phyloP scores from a whole-genome alignment of 208 protist species.

The Sergeia podlipaevii region DNA sequence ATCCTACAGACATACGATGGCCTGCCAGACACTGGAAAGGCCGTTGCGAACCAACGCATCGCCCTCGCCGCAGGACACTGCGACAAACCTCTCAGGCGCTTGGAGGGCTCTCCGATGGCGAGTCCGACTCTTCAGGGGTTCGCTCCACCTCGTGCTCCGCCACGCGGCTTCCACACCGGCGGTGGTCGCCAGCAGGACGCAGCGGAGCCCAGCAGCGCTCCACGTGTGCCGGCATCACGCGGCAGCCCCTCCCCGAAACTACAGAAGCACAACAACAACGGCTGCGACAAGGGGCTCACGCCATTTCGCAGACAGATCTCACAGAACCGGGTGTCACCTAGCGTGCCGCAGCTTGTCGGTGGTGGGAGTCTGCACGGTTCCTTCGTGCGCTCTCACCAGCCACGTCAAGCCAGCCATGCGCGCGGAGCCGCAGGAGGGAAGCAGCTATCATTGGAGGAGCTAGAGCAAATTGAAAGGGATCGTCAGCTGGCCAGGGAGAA shows the following conservation, averaged over 20 bases:
- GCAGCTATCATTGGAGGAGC: conserved; percentile 29
- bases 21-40: conserved; percentile 1
- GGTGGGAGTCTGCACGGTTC: conserved; percentile 1
- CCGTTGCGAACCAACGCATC: too few relatives aligned
- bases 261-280: background rate
- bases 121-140: background rate
- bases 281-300: conserved; percentile 2
- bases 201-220: background rate
- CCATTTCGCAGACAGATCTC: conserved; percentile 6
- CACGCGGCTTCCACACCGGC: background rate
- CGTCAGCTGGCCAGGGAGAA: conserved; percentile 43
- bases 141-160: conserved; percentile 3
- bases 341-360: too few relatives aligned
- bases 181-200: background rate
- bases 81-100: background rate
- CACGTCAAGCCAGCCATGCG: conserved; percentile 39
- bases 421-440: conserved; percentile 17
- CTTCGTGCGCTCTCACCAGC: conserved; percentile 11
- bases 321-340: conserved; percentile 6
- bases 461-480: conserved; percentile 28
- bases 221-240: conserved; percentile 8
- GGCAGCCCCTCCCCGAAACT: background rate
- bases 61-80: background rate
- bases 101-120: conserved; percentile 8
- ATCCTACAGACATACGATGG: conserved; percentile 45